Conservation (phyloP, 306 rosid species). For the Fagus sylvatica region DNA sequence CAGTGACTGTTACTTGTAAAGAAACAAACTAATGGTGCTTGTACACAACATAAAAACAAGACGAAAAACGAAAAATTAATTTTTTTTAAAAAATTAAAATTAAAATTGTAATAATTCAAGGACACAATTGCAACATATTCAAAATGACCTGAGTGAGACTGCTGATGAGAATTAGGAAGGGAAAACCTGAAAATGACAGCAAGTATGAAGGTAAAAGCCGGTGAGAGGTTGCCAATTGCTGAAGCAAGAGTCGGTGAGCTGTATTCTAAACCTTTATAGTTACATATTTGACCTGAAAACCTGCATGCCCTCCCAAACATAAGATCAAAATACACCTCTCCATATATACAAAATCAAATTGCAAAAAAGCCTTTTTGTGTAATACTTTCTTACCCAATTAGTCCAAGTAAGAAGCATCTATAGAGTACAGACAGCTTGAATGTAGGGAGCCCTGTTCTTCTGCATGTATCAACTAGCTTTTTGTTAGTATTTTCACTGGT, state of each 20-base stretch:
- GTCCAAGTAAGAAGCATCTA: constrained; percentile 40
- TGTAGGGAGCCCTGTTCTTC: constrained; percentile 49
- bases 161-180: neutral
- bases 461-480: constrained; percentile 12
- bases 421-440: constrained; percentile 32
- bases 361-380: neutral
- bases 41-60: too few relatives aligned
- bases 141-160: too few relatives aligned
- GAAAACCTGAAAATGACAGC: constrained; percentile 55
- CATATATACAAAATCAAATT: neutral
- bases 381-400: constrained; percentile 44
- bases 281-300: constrained; percentile 27
- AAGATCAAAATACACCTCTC: neutral
- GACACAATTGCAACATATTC: too few relatives aligned
- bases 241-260: constrained; percentile 53
- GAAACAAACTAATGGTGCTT: neutral
- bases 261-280: constrained; percentile 46
- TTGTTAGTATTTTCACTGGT: too few relatives aligned
- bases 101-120: neutral
- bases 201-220: constrained; percentile 52
- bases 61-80: neutral
- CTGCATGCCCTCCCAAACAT: constrained; percentile 23
- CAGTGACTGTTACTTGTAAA: neutral
- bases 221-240: constrained; percentile 43
- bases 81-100: too few relatives aligned